These are phyloP conservation scores for Penicillium hordei DNA, from an alignment of 2,329 filamentous ascomycete genomes.

Conservation along the genomic window DNA sequence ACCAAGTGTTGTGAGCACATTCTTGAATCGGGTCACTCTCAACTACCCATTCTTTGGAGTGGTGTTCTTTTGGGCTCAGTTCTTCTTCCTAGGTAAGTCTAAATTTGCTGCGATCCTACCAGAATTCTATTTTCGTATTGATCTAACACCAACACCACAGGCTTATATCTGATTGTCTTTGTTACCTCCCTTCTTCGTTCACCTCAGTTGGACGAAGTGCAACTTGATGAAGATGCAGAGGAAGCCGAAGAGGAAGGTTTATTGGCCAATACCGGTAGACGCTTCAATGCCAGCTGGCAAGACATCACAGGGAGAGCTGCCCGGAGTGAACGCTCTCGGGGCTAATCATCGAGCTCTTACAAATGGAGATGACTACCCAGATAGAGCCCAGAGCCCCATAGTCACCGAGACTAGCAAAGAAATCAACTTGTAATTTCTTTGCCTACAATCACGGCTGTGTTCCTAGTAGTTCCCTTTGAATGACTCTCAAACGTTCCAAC, in stretches of 20 bases:
- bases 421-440: background rate
- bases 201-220: constrained; percentile 71
- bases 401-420: background rate
- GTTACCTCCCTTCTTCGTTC: constrained; percentile 75
- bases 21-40: constrained; percentile 86
- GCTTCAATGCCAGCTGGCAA: constrained; percentile 85
- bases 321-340: constrained; percentile 11
- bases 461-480: background rate
- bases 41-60: constrained; percentile 95
- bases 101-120: background rate
- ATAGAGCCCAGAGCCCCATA: background rate
- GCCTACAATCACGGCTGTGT: background rate
- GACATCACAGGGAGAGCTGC: constrained; percentile 68
- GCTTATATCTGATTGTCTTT: constrained; percentile 78
- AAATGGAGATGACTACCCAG: background rate
- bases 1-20: constrained; percentile 84
- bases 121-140: background rate
- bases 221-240: constrained; percentile 85
- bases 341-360: background rate
- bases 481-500: background rate
- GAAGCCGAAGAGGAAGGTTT: constrained; percentile 92
- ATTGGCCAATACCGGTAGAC: constrained; percentile 75
- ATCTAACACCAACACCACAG: constrained; percentile 22
- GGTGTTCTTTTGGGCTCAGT: constrained; percentile 95
- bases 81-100: constrained; percentile 71